Evolutionary conservation across 805 yeast species (phyloP), one percentile per base, ranked within the genome.

Genomic region (Saccharomycopsis synnaedendra): DNA sequence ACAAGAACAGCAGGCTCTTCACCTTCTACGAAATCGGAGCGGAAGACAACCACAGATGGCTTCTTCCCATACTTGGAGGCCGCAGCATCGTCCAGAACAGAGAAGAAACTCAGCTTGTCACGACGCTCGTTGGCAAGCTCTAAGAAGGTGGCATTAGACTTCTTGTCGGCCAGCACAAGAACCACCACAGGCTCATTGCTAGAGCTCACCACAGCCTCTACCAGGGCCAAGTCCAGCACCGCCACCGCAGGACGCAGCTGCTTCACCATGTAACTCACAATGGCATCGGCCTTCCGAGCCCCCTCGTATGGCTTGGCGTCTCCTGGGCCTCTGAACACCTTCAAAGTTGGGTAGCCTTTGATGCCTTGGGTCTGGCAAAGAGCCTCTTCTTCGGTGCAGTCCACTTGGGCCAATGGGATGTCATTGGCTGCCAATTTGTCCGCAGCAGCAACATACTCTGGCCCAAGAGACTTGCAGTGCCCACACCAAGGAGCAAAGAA

Each of bases 401-500:
- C 94, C 55, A 86, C 69, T 69, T 86, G 95, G 42, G 87, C 94
- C 59, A 86, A 69, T 58, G 78, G 76, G 63, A 85, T 80, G 47
- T 75, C 69, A 53, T 83, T 76, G 45, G 70, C 75, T 43, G 70
- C 71, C 60, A 85, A 71, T 19, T 60, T 57, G 56, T 80, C 78
- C 44, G 90, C 86, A 45, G 95, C 95, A 57, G 75, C 65, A 46
- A 78, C 70, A 56, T 74, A 85, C 64, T 86, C 82, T 35, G 96
- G 96, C 8, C 87, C 95, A 55, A 86, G 68, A 44, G 75, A 75
- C 71, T 89, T 87, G 74, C 97, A 89, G 69, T 89, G 93, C 11
- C 96, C 96, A 73, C 97, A 89, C 97, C 97, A 90, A 63, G 97
- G 95, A 11, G 95, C 95, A 64, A 82, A 86, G 67, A 86, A 86